Evolutionary conservation across 352 stramenopile genomes (phyloP), one percentile per base, ranked within the genome.

Genomic region (Globisporangium barbulae): DNA sequence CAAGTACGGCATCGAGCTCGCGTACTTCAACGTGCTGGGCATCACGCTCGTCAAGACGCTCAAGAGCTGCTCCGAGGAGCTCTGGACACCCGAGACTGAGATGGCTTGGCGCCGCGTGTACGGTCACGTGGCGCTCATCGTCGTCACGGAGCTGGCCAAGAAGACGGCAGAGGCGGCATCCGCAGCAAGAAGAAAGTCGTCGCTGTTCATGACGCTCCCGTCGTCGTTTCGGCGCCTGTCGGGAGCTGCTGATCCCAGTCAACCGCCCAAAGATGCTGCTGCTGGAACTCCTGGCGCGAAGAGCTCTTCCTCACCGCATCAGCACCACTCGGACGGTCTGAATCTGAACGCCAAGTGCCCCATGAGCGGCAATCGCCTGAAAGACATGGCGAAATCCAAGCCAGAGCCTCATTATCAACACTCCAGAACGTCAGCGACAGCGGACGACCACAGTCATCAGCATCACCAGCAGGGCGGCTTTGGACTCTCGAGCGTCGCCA

Each of bases 21-120:
- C 61, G 5, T 69, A 77, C 49, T 79, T 77, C 62, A 81, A 81
- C 28, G 49, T 65, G 6, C 47, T 81, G 22, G 71, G 74, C 6
- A 52, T 73, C 42, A 49, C 64, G 12, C 62, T 79, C 30, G 59
- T 77, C 28, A 57, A 58, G 22, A 75, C 68, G 4, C 47, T 81
- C 25, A 22, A 70, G 17, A 64, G 57, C 15, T 81, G 70, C 45
- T 76, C 73, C 2, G 53, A 65, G 37, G 48, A 65, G 33, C 54
- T 76, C 19, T 76, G 69, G 72, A 76, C 70, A 5, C 53, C 50
- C 5, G 68, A 81, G 54, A 69, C 54, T 0, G 60, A 66, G n/a
- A 41, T 30, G 5, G 73, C 71, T 17, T 81, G 73, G 68, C 52
- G 50, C 0, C 63, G 37, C 30, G 65, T 77, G 10, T 77, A 77